Conservation (phyloP, 1,284 basidiomycete genomes). For the Sanguinoderma infundibulare region DNA sequence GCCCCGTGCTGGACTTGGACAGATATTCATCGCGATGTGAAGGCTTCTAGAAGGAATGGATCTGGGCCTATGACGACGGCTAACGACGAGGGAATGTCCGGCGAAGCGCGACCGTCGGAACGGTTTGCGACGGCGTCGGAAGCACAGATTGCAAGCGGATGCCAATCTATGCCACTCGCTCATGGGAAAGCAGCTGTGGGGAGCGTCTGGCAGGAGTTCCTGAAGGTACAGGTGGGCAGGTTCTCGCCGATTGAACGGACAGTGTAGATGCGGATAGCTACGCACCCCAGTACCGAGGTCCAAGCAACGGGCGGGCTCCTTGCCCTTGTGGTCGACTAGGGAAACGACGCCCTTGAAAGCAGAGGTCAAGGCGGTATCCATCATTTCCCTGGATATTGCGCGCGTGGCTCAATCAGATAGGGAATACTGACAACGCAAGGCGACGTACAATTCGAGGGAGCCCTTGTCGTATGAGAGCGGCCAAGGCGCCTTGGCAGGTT, state of each 20-base stretch:
- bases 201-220: not conserved
- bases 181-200: too few relatives aligned
- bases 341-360: constrained; percentile 56
- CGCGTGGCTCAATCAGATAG: not conserved
- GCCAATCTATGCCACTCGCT: too few relatives aligned
- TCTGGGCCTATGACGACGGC: not conserved
- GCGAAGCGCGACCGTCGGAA: not conserved
- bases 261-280: constrained; percentile 12
- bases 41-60: not conserved
- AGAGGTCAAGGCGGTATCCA: constrained; percentile 57
- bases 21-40: not conserved
- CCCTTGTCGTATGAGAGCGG: constrained; percentile 68
- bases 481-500: constrained; percentile 70
- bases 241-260: too few relatives aligned
- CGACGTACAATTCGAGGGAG: constrained; percentile 64
- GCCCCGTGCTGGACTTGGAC: not conserved
- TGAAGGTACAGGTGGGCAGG: too few relatives aligned
- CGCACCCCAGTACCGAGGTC: constrained; percentile 73
- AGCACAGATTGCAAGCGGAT: too few relatives aligned
- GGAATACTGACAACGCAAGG: not conserved
- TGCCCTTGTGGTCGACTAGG: constrained; percentile 54
- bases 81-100: not conserved
- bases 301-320: constrained; percentile 51
- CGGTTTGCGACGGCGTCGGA: not conserved
- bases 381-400: constrained; percentile 48